Conservation (phyloP, 2,329 filamentous ascomycete species). For the Arthrinium phaeospermum region DNA sequence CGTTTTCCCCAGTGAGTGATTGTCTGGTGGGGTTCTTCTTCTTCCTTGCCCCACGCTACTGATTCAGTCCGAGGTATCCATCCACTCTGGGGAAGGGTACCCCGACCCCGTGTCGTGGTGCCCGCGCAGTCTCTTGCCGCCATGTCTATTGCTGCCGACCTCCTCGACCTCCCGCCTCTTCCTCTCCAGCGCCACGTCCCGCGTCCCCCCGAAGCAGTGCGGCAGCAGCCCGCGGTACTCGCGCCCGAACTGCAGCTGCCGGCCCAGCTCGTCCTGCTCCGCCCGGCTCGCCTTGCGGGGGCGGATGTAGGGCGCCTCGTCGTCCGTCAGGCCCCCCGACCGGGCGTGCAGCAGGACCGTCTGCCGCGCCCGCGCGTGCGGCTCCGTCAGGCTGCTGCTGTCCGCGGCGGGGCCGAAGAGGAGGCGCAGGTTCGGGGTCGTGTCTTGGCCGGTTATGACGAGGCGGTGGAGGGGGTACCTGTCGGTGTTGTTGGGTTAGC, state of each 20-base stretch:
- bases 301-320: not conserved
- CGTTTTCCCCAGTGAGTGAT: not conserved
- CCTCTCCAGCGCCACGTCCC: not conserved
- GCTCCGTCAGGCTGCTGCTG: not conserved
- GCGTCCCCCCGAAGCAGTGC: slow-evolving; percentile 5
- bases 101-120: slow-evolving; percentile 8
- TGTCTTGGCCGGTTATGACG: not conserved
- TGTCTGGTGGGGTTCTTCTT: not conserved
- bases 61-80: not conserved
- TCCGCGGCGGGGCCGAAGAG: slow-evolving; percentile 11
- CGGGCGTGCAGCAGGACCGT: not conserved
- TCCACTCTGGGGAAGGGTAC: slow-evolving; percentile 10
- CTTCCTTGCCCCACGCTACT: not conserved
- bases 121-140: not conserved
- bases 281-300: not conserved
- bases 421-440: not conserved
- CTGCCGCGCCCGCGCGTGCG: slow-evolving; percentile 6
- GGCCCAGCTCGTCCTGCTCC: slow-evolving; percentile 1
- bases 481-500: not conserved
- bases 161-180: not conserved
- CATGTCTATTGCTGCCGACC: not conserved
- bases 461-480: slow-evolving; percentile 12
- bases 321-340: not conserved
- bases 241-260: not conserved
- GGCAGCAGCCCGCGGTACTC: slow-evolving; percentile 7